Base-by-base conservation (phyloP, 139 green algal species). In the Chlamydomonas sp. region DNA sequence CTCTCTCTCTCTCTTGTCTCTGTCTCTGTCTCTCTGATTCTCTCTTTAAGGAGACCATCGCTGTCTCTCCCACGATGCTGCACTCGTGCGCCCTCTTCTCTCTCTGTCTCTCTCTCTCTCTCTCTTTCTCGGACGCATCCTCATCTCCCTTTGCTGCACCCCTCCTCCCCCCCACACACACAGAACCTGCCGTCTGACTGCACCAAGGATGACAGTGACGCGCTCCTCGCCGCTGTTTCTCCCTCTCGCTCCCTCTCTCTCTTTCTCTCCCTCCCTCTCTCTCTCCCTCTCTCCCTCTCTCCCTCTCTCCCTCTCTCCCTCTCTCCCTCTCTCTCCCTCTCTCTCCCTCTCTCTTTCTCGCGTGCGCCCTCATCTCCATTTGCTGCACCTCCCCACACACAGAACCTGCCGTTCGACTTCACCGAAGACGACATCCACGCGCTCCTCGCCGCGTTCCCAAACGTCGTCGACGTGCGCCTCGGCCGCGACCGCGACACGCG, bases 391-490 rank as follows among this genome's bases (percentile, higher is more conserved):
- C 16, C 43, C 47, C 34, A 8, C 54, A 33, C n/a, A 0, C 58
- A 78, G 73, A 66, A 70, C 28, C 58, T 78, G 22, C 73, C 73
- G 10, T 58, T 71, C 22, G 66, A 78, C 24, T 34, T 50, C 0
- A 59, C 69, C 26, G 69, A 76, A 22, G 3, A 10, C 1, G 75
- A 81, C 1, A 1, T 81, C 64, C 36, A 43, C 10, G 8, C 39
- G n/a, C 8, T 76, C 63, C 58, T 81, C 3, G 65, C 70, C 30
- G 35, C 50, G 34, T 87, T 72, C 35, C 75, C 78, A 8, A 80
- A 81, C 20, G 6, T 90, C 24, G n/a, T 54, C 29, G 49, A 69
- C 4, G 66, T 90, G 1, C 72, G 79, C 24, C 63, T 90, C 26
- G 60, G 78, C 1, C 69, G 73, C 0, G 73, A 87, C 39, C 35